These are phyloP conservation scores for Eimeria sp. DNA, from an alignment of 169 alveolate species.

Conservation along the genomic window DNA sequence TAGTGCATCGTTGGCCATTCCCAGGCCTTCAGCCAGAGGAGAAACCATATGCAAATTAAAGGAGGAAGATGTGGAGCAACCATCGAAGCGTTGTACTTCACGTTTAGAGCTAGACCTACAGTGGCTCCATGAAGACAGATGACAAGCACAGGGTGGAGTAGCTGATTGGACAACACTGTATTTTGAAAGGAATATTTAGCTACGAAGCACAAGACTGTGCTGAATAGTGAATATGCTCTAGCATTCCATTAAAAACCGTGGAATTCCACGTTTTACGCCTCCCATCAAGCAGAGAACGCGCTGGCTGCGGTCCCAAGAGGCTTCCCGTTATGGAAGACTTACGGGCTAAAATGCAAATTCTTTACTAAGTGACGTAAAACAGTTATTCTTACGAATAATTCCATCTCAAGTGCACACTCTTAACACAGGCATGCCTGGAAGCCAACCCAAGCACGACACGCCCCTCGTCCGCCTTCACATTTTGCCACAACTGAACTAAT, in stretches of 20 bases:
- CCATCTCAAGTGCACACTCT: not conserved
- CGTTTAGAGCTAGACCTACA: not conserved
- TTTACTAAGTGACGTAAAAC: not conserved
- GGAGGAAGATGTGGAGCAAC: not conserved
- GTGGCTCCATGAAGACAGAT: not conserved
- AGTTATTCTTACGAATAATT: not conserved
- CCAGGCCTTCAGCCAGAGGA: not conserved
- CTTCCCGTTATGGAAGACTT: not conserved
- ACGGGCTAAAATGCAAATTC: not conserved
- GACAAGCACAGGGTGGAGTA: not conserved
- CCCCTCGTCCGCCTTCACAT: not conserved
- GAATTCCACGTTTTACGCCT: not conserved
- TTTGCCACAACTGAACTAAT: not conserved
- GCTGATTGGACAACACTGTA: conserved; percentile 1
- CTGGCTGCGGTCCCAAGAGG: conserved; percentile 3
- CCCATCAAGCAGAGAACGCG: not conserved
- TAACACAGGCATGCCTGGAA: not conserved
- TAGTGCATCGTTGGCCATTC: not conserved
- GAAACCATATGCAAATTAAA: not conserved
- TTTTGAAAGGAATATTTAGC: not conserved
- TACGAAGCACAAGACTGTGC: not conserved
- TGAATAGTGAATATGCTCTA: not conserved
- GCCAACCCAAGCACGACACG: not conserved
- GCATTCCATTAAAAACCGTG: not conserved
- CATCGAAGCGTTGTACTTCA: not conserved